Evolutionary conservation across 345 rosid genomes (phyloP), one percentile per base, ranked within the genome.

Genomic region (Nasturtium officinale): DNA sequence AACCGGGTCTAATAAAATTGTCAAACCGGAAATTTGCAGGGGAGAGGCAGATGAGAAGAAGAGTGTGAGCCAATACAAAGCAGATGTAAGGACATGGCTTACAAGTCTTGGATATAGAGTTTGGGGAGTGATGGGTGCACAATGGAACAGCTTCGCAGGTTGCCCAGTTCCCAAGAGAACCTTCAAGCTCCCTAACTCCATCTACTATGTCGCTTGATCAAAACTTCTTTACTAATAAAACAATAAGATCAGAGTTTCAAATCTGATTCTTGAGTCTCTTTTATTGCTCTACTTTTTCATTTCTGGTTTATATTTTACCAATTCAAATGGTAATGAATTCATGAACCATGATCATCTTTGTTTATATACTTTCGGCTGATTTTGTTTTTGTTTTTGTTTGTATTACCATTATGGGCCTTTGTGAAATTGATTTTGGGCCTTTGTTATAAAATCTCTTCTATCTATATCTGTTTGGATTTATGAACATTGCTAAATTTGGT

Each of bases 121-220:
- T 2, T 90, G 89, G 96, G 96, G 89, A 37, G 86, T 83, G 51
- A 71, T 87, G 72, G 93, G 92, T 50, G 85, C 91, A 66, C 98
- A 90, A 30, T 88, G 89, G 90, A 90, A 87, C 85, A 86, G 96
- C 45, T 66, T 92, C 26, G 72, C 77, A 2, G 98, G 98, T 17
- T 87, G 82, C 40, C 96, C 96, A 3, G 47, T 23, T 65, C 87
- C 93, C 48, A 80, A 77, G 74, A 86, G 96, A 76, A 84, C 91
- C 43, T 92, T 92, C 86, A 92, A 92, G 87, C 87, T 92, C 18
- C 98, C 96, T 23, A 92, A 92, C 78, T 87, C 97, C 52, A 80
- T 87, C 51, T 89, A 92, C 78, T 87, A 85, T 69, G 23, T 85
- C n/a, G 75, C 86, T 5, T 76, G 45, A 79, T 77, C 54, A 32